Evolutionary conservation across 1,139 yeast species (phyloP).

Genomic region (Zhuliangozyma blackwelliae): DNA sequence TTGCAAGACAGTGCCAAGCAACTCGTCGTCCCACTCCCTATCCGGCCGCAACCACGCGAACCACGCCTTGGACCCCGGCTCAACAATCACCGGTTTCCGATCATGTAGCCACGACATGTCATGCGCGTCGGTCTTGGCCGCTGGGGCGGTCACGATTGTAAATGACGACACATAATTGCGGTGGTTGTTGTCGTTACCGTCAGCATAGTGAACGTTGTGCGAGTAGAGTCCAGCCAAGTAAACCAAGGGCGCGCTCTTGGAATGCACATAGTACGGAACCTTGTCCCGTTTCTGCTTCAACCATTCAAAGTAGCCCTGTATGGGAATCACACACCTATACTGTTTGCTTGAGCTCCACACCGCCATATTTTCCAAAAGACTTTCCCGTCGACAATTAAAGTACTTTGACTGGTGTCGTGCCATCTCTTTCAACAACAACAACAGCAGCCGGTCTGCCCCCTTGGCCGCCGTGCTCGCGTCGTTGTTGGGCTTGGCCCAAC

Average conservation of each 20-base stretch:
- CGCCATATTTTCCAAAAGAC: conserved; percentile 36
- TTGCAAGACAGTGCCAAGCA: conserved; percentile 34
- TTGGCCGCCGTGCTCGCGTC: conserved; percentile 22
- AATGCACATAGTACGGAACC: conserved; percentile 62
- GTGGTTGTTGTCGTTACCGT: conserved; percentile 18
- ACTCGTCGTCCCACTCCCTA: conserved; percentile 31
- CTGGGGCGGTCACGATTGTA: conserved; percentile 72
- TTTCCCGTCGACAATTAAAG: conserved; percentile 66
- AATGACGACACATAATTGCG: conserved; percentile 44
- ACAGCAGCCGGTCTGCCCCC: conserved; percentile 15
- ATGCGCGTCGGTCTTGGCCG: conserved; percentile 39
- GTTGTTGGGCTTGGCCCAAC: conserved; percentile 37
- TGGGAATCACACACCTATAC: conserved; percentile 66
- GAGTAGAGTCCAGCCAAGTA: conserved; percentile 72
- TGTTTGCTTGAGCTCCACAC: conserved; percentile 49
- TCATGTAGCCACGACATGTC: conserved; percentile 66
- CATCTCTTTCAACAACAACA: conserved; percentile 25
- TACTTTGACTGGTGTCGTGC: conserved; percentile 27
- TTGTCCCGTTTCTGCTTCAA: conserved; percentile 32
- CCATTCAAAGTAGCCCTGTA: conserved; percentile 90
- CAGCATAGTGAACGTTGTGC: conserved; percentile 35
- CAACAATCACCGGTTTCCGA: conserved; percentile 71
- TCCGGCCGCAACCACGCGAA: conserved; percentile 57
- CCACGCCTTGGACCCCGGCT: conserved; percentile 55
- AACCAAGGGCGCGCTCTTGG: conserved; percentile 48